phyloP scores from a whole-genome alignment of 1,284 basidiomycete genomes.

The Cutaneotrichosporon mucoides region DNA sequence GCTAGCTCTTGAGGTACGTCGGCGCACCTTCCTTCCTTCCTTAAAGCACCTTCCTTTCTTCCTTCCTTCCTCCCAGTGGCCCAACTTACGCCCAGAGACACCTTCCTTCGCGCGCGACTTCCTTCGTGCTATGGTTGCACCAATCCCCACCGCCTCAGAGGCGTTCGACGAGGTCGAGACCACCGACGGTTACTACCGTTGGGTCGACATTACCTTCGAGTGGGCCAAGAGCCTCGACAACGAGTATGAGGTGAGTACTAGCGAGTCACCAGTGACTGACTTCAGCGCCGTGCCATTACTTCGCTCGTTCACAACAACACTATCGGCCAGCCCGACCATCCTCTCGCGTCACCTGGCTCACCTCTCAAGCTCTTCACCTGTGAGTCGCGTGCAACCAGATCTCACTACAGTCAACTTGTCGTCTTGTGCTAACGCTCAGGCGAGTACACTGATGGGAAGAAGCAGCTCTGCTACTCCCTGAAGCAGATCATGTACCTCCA shows the following conservation, averaged over 20 bases:
- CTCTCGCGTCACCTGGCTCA: constrained; percentile 60
- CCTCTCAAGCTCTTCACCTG: constrained; percentile 70
- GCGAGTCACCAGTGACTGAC: neutral
- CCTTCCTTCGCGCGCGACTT: too few species aligned
- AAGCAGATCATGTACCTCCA: constrained; percentile 79
- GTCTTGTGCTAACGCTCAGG: neutral
- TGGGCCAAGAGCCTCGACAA: constrained; percentile 26
- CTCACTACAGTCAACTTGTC: neutral
- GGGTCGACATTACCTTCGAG: constrained; percentile 37
- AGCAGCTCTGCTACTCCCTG: constrained; percentile 70
- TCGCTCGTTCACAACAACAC: constrained; percentile 63
- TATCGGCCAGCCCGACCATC: constrained; percentile 65
- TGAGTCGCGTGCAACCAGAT: constrained; percentile 36
- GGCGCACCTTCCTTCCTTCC: too few species aligned
- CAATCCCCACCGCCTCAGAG: too few species aligned
- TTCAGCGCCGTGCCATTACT: constrained; percentile 57
- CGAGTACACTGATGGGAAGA: constrained; percentile 27
- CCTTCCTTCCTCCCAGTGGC: too few species aligned
- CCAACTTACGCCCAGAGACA: too few species aligned
- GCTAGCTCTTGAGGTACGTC: too few species aligned
- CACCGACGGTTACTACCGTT: constrained; percentile 37
- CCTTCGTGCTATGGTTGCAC: too few species aligned
- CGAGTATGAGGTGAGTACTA: constrained; percentile 29
- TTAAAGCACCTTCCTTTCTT: too few species aligned
- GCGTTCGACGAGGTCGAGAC: too few species aligned